Evolutionary conservation across 2,329 filamentous ascomycete genomes (phyloP).

Genomic region (Elsinoe ampelina): DNA sequence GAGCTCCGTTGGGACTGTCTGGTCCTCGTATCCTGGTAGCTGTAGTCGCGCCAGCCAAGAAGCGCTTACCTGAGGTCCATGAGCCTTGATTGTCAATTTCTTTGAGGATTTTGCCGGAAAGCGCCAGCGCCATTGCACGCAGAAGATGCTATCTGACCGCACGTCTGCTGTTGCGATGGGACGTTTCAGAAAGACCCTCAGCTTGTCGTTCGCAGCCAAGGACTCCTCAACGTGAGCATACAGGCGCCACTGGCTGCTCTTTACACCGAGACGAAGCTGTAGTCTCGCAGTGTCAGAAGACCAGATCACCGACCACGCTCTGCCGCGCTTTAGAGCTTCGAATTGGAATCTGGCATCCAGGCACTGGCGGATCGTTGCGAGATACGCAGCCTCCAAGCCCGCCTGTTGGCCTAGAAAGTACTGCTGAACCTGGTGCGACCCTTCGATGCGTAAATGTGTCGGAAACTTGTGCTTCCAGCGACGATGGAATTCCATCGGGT

Average conservation of each 20-base stretch:
- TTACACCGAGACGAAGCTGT: conserved; percentile 26
- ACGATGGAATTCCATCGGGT: conserved; percentile 37
- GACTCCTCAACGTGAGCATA: conserved; percentile 19
- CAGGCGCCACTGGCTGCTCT: conserved; percentile 23
- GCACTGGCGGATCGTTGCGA: conserved; percentile 18
- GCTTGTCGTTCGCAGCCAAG: conserved; percentile 18
- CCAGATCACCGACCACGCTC: conserved; percentile 36
- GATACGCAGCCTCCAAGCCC: too few relatives aligned
- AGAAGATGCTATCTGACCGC: conserved; percentile 25
- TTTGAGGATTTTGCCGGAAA: conserved; percentile 24
- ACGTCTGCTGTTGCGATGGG: conserved; percentile 22
- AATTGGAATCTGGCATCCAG: conserved; percentile 29
- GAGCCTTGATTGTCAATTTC: conserved; percentile 20
- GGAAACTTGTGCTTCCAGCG: conserved; percentile 36
- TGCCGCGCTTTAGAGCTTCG: conserved; percentile 24
- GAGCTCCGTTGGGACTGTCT: conserved; percentile 38
- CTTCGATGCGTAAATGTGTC: conserved; percentile 31
- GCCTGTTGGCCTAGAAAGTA: too few relatives aligned
- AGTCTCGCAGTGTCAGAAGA: conserved; percentile 29
- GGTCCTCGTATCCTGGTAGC: conserved; percentile 30
- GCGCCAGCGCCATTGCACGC: conserved; percentile 35
- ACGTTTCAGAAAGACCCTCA: conserved; percentile 20
- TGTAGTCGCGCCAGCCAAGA: conserved; percentile 32
- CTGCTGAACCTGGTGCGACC: conserved; percentile 17
- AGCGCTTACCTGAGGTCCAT: conserved; percentile 17